Percentiles rank a stretch among this genome's conserved stretches.
These are phyloP conservation scores for Didymella pomorum DNA, from an alignment of 2,329 filamentous ascomycete species.

Conservation along the genomic window DNA sequence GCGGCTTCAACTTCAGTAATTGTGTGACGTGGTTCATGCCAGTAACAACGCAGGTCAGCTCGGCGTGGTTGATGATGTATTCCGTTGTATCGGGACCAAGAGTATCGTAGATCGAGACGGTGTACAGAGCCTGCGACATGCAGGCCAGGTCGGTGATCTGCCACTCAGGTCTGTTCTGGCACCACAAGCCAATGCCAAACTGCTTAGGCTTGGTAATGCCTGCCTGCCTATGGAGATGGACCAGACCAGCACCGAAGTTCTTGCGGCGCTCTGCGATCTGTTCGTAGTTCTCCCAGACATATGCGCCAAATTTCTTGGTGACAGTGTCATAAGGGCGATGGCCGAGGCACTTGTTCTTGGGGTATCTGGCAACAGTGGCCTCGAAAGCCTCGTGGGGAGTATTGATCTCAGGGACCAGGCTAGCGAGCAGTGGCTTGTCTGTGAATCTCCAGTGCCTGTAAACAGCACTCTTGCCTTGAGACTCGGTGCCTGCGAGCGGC, in stretches of 20 bases:
- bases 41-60: constrained; percentile 76
- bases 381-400: constrained; percentile 87
- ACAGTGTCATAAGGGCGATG: constrained; percentile 78
- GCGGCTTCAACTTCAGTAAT: constrained; percentile 80
- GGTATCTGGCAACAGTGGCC: constrained; percentile 63
- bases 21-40: constrained; percentile 82
- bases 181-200: constrained; percentile 83
- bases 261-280: constrained; percentile 80
- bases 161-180: constrained; percentile 88
- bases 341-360: constrained; percentile 79
- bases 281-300: constrained; percentile 83
- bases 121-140: constrained; percentile 85
- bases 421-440: constrained; percentile 65
- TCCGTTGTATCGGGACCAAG: constrained; percentile 90
- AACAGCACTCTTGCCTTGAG: constrained; percentile 74
- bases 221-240: constrained; percentile 78
- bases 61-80: constrained; percentile 93
- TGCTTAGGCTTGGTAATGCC: constrained; percentile 68
- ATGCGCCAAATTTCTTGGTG: constrained; percentile 78
- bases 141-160: constrained; percentile 85
- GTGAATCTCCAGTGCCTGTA: constrained; percentile 85
- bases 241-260: constrained; percentile 84
- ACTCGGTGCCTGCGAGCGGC: constrained; percentile 76
- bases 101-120: constrained; percentile 95
- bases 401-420: constrained; percentile 67